These are phyloP conservation scores for Aspergillus indologenus DNA, from an alignment of 495 filamentous ascomycete genomes.

Conservation along the genomic window DNA sequence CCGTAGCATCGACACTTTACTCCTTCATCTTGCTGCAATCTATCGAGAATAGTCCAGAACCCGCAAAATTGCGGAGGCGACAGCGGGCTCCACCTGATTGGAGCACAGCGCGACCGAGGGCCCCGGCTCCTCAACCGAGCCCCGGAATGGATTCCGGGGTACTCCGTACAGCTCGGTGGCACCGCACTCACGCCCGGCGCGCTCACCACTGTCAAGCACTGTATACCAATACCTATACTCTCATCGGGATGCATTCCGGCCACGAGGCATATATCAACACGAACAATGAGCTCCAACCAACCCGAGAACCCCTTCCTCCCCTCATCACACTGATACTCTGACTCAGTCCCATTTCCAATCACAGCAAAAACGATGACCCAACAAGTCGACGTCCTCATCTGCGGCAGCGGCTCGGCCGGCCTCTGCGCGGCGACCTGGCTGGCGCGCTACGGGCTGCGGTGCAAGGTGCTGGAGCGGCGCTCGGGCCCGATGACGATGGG, in stretches of 20 bases:
- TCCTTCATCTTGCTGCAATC: too few relatives aligned
- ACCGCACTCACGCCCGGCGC: too few relatives aligned
- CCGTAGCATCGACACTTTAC: too few relatives aligned
- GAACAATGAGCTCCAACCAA: too few relatives aligned
- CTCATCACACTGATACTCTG: neutral
- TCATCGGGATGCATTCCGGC: too few relatives aligned
- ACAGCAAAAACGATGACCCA: constrained; percentile 24
- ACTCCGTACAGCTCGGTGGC: constrained; percentile 21
- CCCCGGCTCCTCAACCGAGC: neutral
- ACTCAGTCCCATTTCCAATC: neutral
- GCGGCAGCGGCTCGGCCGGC: constrained; percentile 67
- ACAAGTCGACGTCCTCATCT: constrained; percentile 56
- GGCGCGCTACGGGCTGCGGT: constrained; percentile 55
- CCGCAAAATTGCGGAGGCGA: too few relatives aligned
- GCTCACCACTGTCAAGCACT: constrained; percentile 20
- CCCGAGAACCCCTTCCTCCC: too few relatives aligned
- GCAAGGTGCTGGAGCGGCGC: constrained; percentile 62
- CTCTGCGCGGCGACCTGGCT: constrained; percentile 68
- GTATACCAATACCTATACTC: too few relatives aligned
- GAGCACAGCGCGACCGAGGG: too few relatives aligned
- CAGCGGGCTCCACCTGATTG: too few relatives aligned
- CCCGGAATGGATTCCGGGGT: constrained; percentile 25
- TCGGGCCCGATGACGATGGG: constrained; percentile 59
- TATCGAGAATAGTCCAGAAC: too few relatives aligned
- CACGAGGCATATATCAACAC: too few relatives aligned